Evolutionary conservation across 768 basidiomycete genomes (phyloP), one percentile per base, ranked within the genome.

Genomic region (Phaeotremella fagi): DNA sequence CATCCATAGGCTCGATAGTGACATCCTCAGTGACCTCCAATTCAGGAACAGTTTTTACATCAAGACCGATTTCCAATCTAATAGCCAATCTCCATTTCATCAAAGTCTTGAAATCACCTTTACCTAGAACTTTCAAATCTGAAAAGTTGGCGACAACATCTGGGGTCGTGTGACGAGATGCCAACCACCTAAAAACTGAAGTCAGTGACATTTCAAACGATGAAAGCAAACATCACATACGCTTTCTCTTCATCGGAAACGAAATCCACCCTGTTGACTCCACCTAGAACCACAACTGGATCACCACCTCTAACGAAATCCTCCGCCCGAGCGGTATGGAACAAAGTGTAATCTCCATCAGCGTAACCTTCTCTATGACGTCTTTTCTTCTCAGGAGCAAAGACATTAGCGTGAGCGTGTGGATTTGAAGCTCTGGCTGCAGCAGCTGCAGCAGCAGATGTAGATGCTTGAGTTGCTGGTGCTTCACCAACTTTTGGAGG

Each of bases 381-480:
- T 36, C 91, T 81, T 75, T 92, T 95, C 78, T 95, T 98, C 75
- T 94, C 91, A 1, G 95, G 95, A 60, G 92, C 89, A 70, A 99
- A 98, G 48, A 98, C 90, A 67, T 90, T 97, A 44, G 73, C 62
- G 56, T 71, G 70, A 1, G 86, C 83, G 69, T 87, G 83, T 2
- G 80, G 82, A 57, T 90, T 86, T 62, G 82, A 79, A 3, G 80
- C 77, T 1, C 80, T 80, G 50, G 82, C 81, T 2, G 75, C 74
- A 3, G 60, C 71, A 18, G 80, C 66, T 7, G 65, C 54, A 1
- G 63, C 46, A n/a, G 61, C 50, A 6, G 60, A 54, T 18, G 60
- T 57, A 18, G 70, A 63, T 9, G 56, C 52, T 46, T 54, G 53
- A 14, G 60, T 62, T 3, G 56, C 55, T 16, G 60, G 37, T 18